Evolutionary conservation across 768 basidiomycete genomes (phyloP).

Genomic region (Guyanaporus albipodus): DNA sequence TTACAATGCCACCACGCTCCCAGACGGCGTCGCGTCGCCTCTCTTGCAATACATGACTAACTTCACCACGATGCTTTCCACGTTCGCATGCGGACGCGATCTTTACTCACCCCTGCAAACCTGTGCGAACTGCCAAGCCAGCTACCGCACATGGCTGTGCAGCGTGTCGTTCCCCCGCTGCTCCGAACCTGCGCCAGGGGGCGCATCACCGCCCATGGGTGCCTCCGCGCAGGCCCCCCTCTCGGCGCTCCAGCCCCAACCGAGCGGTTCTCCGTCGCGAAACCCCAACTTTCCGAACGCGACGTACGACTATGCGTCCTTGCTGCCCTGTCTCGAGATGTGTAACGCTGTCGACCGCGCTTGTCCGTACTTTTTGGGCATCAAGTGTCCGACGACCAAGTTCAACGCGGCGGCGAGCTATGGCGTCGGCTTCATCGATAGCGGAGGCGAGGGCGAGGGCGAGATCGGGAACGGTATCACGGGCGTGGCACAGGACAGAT

Average conservation of each 20-base stretch:
- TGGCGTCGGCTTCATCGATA: constrained; percentile 72
- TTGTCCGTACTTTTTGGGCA: constrained; percentile 70
- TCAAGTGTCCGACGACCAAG: constrained; percentile 56
- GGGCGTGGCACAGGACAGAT: constrained; percentile 57
- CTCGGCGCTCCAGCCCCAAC: constrained; percentile 47
- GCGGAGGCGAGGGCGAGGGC: constrained; percentile 36
- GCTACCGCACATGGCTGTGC: constrained; percentile 80
- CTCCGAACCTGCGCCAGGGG: constrained; percentile 44
- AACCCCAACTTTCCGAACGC: constrained; percentile 48
- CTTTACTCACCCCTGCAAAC: constrained; percentile 73
- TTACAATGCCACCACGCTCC: constrained; percentile 52
- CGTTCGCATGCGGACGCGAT: constrained; percentile 77
- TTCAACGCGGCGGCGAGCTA: constrained; percentile 70
- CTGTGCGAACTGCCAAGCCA: constrained; percentile 69
- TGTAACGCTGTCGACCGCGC: constrained; percentile 71
- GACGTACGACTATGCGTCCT: constrained; percentile 46
- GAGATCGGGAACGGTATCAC: constrained; percentile 46
- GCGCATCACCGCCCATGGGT: constrained; percentile 21
- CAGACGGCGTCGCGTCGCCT: constrained; percentile 42
- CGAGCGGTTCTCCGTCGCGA: constrained; percentile 39
- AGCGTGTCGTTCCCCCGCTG: constrained; percentile 71
- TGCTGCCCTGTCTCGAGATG: constrained; percentile 77
- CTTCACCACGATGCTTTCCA: constrained; percentile 69
- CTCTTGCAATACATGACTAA: constrained; percentile 62
- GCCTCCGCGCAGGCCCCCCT: constrained; percentile 33